Conservation (phyloP, 2,329 filamentous ascomycete species). For the Truncatella angustata region DNA sequence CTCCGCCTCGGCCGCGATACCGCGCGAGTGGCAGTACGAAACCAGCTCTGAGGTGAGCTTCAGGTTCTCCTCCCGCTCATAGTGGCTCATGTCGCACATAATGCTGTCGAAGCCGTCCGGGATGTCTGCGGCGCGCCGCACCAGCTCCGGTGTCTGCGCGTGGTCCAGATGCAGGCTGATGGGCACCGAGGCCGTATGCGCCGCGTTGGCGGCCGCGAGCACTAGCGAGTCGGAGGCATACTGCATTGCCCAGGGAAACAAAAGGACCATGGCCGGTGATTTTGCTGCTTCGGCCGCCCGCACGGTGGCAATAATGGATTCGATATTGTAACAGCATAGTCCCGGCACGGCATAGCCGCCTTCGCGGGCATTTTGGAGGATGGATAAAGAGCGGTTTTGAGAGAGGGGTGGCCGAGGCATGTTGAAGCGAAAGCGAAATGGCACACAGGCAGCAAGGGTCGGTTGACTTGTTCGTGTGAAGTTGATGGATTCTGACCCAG, state of each 20-base stretch:
- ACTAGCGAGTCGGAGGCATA: slow-evolving; percentile 60
- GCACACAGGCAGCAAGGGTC: too few relatives aligned
- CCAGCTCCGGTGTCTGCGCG: slow-evolving; percentile 61
- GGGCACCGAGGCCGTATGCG: slow-evolving; percentile 55
- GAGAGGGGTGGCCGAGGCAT: slow-evolving; percentile 23
- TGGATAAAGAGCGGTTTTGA: slow-evolving; percentile 51
- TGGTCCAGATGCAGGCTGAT: slow-evolving; percentile 66
- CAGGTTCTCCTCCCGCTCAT: slow-evolving; percentile 69
- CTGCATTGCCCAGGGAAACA: slow-evolving; percentile 72
- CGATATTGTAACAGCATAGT: slow-evolving; percentile 67
- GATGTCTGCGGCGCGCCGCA: slow-evolving; percentile 59
- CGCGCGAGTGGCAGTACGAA: slow-evolving; percentile 60
- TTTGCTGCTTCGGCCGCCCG: slow-evolving; percentile 65
- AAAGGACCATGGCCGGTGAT: slow-evolving; percentile 68
- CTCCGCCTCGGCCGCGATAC: slow-evolving; percentile 70
- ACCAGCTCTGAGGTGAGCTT: slow-evolving; percentile 61
- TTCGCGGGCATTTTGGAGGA: slow-evolving; percentile 53
- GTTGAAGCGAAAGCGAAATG: too few relatives aligned
- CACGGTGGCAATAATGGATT: slow-evolving; percentile 67
- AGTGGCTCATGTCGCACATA: slow-evolving; percentile 76
- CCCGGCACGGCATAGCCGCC: slow-evolving; percentile 59
- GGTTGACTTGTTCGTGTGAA: background rate
- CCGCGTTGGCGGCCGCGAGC: slow-evolving; percentile 53
- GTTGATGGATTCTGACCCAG: background rate
- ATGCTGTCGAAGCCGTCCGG: slow-evolving; percentile 64